Percentiles rank a stretch among this genome's conserved stretches.
Conservation (phyloP, 768 basidiomycete genomes). For the Coprinopsis cinerea region DNA sequence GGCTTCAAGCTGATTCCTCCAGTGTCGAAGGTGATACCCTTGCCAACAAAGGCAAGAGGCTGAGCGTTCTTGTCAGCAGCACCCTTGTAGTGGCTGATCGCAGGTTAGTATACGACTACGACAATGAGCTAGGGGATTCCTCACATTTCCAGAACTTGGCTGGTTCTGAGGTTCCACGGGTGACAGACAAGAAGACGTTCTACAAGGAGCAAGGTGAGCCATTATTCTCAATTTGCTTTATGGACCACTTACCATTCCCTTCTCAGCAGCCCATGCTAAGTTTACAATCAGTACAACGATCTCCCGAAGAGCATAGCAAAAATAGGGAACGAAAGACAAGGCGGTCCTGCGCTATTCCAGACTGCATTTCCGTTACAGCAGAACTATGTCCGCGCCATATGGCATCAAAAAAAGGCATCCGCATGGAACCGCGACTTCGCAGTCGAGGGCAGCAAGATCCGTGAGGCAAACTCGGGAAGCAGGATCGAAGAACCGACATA, state of each 20-base stretch:
- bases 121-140: neutral
- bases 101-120: neutral
- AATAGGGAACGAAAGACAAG: too few species aligned
- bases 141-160: constrained; percentile 85
- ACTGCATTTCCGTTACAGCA: too few species aligned
- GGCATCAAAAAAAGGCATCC: neutral
- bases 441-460: neutral
- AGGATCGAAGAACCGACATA: neutral
- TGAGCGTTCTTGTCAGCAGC: constrained; percentile 45
- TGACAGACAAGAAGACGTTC: constrained; percentile 84
- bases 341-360: too few species aligned
- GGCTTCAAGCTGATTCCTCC: constrained; percentile 87
- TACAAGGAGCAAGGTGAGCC: constrained; percentile 19
- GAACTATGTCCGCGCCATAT: too few species aligned
- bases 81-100: constrained; percentile 76
- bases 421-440: neutral
- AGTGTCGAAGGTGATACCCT: constrained; percentile 86
- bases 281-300: constrained; percentile 7
- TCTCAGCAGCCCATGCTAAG: constrained; percentile 74
- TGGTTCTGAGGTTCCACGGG: constrained; percentile 75
- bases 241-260: constrained; percentile 58
- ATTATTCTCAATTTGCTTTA: neutral
- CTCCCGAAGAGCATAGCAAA: too few species aligned
- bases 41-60: constrained; percentile 76
- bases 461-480: too few species aligned